phyloP scores from a whole-genome alignment of 148 eudicot species.

The Cornus controversa region DNA sequence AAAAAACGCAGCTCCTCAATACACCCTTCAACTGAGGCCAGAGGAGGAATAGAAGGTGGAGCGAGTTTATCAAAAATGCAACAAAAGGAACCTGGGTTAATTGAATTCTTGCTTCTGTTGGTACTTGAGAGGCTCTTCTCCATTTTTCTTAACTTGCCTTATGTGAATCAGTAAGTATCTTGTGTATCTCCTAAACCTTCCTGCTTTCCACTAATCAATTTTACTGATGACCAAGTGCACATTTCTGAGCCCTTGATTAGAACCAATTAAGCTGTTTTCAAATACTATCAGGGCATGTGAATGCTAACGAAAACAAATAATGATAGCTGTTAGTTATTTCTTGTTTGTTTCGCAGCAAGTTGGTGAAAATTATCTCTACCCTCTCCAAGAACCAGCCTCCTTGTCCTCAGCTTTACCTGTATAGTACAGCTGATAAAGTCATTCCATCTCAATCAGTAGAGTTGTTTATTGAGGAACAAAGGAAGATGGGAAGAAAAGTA shows the following conservation, averaged over 20 bases:
- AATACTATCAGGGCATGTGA: background rate
- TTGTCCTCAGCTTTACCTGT: conserved; percentile 92
- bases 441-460: conserved; percentile 66
- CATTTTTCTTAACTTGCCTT: conserved; percentile 59
- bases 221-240: background rate
- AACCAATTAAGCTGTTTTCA: too few species aligned
- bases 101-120: conserved; percentile 48
- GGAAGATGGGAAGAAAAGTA: conserved; percentile 59
- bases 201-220: background rate
- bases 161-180: conserved; percentile 60
- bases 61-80: conserved; percentile 24
- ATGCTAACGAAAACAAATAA: background rate
- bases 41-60: conserved; percentile 23
- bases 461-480: conserved; percentile 65
- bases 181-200: background rate
- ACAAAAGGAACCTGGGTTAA: conserved; percentile 39
- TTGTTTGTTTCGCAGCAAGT: conserved; percentile 52
- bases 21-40: conserved; percentile 34
- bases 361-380: conserved; percentile 40
- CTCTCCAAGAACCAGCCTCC: conserved; percentile 64
- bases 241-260: background rate
- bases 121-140: conserved; percentile 74
- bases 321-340: background rate
- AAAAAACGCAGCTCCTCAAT: conserved; percentile 68
- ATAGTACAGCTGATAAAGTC: conserved; percentile 85